Evolutionary conservation across 192 early-diverging fungal species (phyloP), one percentile per base, ranked within the genome.

Genomic region (Linnemannia hyalina): DNA sequence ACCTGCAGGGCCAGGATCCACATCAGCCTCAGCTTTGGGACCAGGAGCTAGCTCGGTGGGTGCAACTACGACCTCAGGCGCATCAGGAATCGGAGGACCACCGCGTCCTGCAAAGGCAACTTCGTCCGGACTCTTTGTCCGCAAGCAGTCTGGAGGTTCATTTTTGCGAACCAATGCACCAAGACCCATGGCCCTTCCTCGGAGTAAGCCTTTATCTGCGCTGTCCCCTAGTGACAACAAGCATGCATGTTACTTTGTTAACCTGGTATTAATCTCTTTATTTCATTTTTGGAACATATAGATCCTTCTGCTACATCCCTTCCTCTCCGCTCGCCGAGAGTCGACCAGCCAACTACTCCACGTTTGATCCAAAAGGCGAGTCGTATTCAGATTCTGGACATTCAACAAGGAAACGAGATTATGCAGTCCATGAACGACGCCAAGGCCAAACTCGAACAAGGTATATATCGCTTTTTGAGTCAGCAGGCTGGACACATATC

Each of bases 381-480:
- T 41, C 78, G 84, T 23, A 86, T 86, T 78, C 84, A 86, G 36
- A 86, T 86, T 65, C 44, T 86, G 68, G 84, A 86, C 57, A 77
- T 86, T 40, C 79, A 86, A n/a, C 84, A 86, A 74, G 84, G 84
- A 74, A 86, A 75, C 26, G 84, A 86, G 65, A 86, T 86, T 68
- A 86, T 86, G 75, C 84, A 86, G 42, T 73, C 70, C 0, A 86
- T 86, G 84, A 80, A 86, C 18, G 84, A 80, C 20, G 80, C 75
- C 5, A 86, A 81, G 52, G 52, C 46, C 47, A 68, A 76, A 18
- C 68, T 70, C 23, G 84, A 86, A 32, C 75, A 86, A 78, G 84
- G 84, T 86, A 80, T 32, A 7, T 2, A n/a, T 15, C 16, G 20
- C 13, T 35, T 73, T 38, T 22, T 22, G 2, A 18, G 3, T 20